Base-by-base conservation (phyloP, 2,329 filamentous ascomycete genomes). In the Aspergillus arachidicola region DNA sequence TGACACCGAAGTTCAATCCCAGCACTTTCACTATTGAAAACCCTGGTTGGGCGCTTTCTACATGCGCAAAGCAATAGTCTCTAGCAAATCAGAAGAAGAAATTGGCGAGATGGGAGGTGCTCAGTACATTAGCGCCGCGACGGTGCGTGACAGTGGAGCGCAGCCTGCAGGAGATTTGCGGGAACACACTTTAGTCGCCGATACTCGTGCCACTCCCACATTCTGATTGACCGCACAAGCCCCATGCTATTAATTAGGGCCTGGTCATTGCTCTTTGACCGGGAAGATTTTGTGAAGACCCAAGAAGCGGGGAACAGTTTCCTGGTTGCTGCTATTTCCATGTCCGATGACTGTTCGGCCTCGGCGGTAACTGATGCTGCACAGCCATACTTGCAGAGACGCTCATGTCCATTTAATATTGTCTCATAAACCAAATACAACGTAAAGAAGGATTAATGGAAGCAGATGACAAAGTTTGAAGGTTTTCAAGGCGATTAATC, bases 181-280 rank as follows among this genome's bases (percentile, higher is more conserved):
- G 68, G 65, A 67, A 58, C 59, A 54, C 60, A 57, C 62, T 63
- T 63, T 68, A 69, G 68, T 62, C 60, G 65, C 66, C 61, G 63
- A 66, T 60, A 59, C 54, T 54, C 62, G 59, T 57, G 43, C 51
- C 55, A 59, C 34, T 54, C n/a, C 38, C 32, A 41, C 57, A 30
- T 60, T 63, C 58, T 67, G 56, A 67, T 67, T 67, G 65, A 62
- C 41, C 64, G 60, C 50, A 54, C 48, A 55, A 36, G 9, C 51
- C 32, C 51, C 30, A 54, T 54, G 19, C 51, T 54, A 54, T 9
- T 30, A 54, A 23, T 55, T 55, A 55, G 51, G 14, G 30, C 51
- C 4, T 55, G 51, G 51, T 38, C 51, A 38, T 55, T 55, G 51
- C 51, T 55, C 48, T 56, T 21, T 34, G 54, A 57, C 58, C 48